Base-by-base conservation (phyloP, 176 grass and related monocot species). In the Zea luxurians region DNA sequence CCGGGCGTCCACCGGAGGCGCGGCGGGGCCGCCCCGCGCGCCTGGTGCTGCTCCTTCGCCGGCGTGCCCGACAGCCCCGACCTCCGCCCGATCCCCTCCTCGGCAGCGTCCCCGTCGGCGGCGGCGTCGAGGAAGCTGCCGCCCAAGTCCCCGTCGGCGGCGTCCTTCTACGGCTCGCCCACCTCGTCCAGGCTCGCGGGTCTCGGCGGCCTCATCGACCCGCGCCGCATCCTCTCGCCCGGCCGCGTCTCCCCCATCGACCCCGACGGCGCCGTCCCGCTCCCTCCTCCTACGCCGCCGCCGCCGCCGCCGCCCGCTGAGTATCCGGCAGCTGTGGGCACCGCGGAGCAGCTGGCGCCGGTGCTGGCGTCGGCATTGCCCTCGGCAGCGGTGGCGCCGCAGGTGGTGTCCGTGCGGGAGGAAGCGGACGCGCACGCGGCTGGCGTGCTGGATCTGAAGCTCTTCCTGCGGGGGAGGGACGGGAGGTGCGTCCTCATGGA, bases 211-310 rank as follows among this genome's bases (percentile, higher is more conserved):
- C 27, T 27, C 27, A 27, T 27, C 73, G 89, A 84, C 37, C 89
- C 85, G 18, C 92, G 92, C 41, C 89, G 92, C 5, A 96, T 96
- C 64, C 87, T 91, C 34, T 92, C 92, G 10, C 92, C 92, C 0
- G 92, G 89, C 0, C 73, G 92, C 61, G 92, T 96, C 13, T 96
- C 92, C 0, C 92, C 92, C 13, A 96, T 96, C 53, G 89, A 96
- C 40, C 88, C 86, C 34, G 92, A 95, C n/a, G 71, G 64, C 15
- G 68, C 13, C 38, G 27, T 27, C 27, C 27, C 27, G 27, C 69
- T n/a, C 4, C 61, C 53, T 16, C 42, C 42, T 5, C 58, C 41
- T 15, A 10, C 46, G 6, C 5, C 6, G 5, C 20, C 18, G 2
- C 44, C 1, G 20, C 6, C 3, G 65, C 27, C 4, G 61, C 34